Evolutionary conservation across 805 yeast species (phyloP).

Genomic region (Cyberlindnera petersonii): DNA sequence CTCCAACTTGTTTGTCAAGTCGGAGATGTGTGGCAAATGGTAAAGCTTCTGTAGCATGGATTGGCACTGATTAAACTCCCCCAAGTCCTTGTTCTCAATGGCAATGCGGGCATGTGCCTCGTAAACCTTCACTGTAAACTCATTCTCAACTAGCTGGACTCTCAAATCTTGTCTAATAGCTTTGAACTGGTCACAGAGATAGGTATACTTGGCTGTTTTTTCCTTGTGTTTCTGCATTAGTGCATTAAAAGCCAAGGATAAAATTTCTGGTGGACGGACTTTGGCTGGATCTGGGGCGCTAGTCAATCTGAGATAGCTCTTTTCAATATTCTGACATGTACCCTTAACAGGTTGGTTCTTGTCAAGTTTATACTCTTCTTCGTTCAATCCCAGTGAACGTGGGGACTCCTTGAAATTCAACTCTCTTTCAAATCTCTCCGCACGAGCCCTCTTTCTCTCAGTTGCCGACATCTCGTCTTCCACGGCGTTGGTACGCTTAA

Average conservation of each 20-base stretch:
- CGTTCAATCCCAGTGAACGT: conserved; percentile 24
- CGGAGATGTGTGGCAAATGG: conserved; percentile 34
- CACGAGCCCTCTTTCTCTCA: conserved; percentile 32
- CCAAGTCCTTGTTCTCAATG: conserved; percentile 75
- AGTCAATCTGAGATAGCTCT: conserved; percentile 77
- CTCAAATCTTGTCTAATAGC: conserved; percentile 90
- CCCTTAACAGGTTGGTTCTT: conserved; percentile 52
- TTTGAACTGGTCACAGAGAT: conserved; percentile 85
- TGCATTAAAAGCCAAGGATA: conserved; percentile 52
- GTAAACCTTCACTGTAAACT: conserved; percentile 74
- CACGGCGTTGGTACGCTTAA: conserved; percentile 1
- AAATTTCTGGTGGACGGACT: conserved; percentile 69
- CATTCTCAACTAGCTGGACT: conserved; percentile 80
- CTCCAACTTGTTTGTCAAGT: conserved; percentile 47
- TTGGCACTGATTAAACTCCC: conserved; percentile 95
- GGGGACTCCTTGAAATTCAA: conserved; percentile 12
- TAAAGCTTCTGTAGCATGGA: conserved; percentile 70
- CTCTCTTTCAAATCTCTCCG: conserved; percentile 33
- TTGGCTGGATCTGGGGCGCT: conserved; percentile 84
- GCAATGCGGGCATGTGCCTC: conserved; percentile 88
- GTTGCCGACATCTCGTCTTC: conserved; percentile 23
- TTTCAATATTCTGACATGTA: conserved; percentile 60
- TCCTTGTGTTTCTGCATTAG: conserved; percentile 50
- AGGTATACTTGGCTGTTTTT: conserved; percentile 60
- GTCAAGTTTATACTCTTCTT: conserved; percentile 30